Evolutionary conservation across 768 basidiomycete species (phyloP).

Genomic region (Podaxis mareebaensis): DNA sequence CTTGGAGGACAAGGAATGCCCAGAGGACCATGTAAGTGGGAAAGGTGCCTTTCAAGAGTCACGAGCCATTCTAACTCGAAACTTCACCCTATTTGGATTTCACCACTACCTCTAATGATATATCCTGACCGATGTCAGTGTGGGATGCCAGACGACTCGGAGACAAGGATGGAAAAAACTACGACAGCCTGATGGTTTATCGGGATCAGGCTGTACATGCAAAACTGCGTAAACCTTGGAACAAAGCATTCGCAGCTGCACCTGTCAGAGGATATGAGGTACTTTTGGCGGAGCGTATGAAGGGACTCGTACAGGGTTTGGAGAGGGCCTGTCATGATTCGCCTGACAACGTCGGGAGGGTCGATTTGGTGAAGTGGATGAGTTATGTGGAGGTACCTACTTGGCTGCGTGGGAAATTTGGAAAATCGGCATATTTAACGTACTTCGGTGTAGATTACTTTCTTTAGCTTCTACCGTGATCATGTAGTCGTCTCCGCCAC

Average conservation of each 20-base stretch:
- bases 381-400: no score
- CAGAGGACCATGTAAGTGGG: not conserved
- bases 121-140: slow-evolving; percentile 25
- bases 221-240: slow-evolving; percentile 43
- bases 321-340: slow-evolving; percentile 18
- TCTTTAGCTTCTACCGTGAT: no score
- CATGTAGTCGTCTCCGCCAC: no score
- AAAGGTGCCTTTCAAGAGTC: not conserved
- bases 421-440: no score
- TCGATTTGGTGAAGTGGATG: slow-evolving; percentile 18
- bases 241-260: slow-evolving; percentile 38
- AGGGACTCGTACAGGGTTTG: slow-evolving; percentile 22
- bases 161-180: slow-evolving; percentile 21
- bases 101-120: not conserved
- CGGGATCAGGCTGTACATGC: slow-evolving; percentile 33
- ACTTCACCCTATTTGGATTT: not conserved
- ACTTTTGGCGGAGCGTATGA: slow-evolving; percentile 29
- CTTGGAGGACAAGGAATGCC: not conserved
- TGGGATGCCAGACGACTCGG: slow-evolving; percentile 43
- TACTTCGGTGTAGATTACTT: no score
- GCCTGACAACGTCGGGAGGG: slow-evolving; percentile 18
- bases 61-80: not conserved
- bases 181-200: slow-evolving; percentile 23
- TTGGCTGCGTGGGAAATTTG: no score
- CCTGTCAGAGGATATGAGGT: slow-evolving; percentile 42